Evolutionary conservation across 2,329 filamentous ascomycete genomes (phyloP), one percentile per base, ranked within the genome.

Genomic region (Cladobotryum mycophilum): DNA sequence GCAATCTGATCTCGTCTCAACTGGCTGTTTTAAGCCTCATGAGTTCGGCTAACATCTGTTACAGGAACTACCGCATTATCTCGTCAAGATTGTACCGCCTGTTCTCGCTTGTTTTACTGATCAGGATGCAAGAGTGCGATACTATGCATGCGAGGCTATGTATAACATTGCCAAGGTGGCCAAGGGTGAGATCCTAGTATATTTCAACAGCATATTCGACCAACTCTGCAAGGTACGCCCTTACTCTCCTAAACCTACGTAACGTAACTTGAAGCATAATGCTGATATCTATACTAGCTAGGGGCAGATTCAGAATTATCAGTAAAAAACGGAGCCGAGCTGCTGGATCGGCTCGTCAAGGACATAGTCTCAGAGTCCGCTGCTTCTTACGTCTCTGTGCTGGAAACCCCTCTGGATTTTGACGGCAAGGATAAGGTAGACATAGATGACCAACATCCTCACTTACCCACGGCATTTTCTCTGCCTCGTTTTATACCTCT

Each of bases 161-260:
- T 99, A 99, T 73, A 99, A 99, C 70, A 99, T 99, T 65, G 91
- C 93, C 64, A 99, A 99, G 72, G 93, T 99, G 44, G 93, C 92
- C 54, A 99, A 99, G 71, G 93, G 95, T 36, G 93, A 99, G 70
- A 93, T 99, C 17, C 71, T 99, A 57, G 81, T 95, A 38, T 99
- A 96, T 75, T 99, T 99, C 71, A 99, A 99, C 70, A 88, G 95
- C 62, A 93, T 99, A 56, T 99, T 99, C 64, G 93, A 99, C 72
- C 90, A 93, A 18, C 75, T 99, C 49, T 96, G 91, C 74, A 97
- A 96, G 80, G 90, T 95, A 73, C 14, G 58, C 35, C 14, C 14
- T 12, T n/a, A 14, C n/a, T 25, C 12, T 25, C 12, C 36, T 5
- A 34, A 35, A 5, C 9, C 9, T 6, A 9, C 35, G 5, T 17